phyloP scores from a whole-genome alignment of 108 stramenopile species.

The Skeletonema costatum region DNA sequence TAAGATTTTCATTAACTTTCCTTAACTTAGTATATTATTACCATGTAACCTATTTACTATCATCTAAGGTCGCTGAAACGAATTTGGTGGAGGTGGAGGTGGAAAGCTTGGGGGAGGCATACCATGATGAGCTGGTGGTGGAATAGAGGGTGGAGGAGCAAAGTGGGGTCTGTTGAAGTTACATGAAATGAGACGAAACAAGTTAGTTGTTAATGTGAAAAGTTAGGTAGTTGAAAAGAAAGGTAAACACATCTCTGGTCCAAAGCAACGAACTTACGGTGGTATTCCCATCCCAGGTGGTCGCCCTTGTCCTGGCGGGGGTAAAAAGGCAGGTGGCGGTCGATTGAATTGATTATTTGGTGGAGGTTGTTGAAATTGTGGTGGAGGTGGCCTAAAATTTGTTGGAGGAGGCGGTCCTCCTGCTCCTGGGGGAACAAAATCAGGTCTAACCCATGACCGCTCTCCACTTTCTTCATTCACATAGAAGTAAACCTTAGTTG shows the following conservation, averaged over 20 bases:
- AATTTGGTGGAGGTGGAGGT: slow-evolving; percentile 8
- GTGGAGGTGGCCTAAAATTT: slow-evolving; percentile 27
- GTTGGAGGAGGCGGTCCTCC: slow-evolving; percentile 26
- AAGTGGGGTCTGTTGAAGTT: background rate
- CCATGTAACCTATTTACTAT: background rate
- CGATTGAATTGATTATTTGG: slow-evolving; percentile 21
- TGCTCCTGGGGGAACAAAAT: slow-evolving; percentile 83
- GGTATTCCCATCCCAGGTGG: slow-evolving; percentile 10
- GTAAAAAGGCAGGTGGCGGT: slow-evolving; percentile 13
- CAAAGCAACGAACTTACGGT: background rate
- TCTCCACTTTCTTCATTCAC: slow-evolving; percentile 64
- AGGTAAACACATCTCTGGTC: background rate
- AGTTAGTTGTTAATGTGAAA: background rate
- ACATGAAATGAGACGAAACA: background rate
- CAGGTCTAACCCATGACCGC: slow-evolving; percentile 86
- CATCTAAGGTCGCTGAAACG: slow-evolving; percentile 10
- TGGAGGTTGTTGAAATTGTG: slow-evolving; percentile 33
- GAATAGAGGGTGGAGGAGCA: slow-evolving; percentile 14
- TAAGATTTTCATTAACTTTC: background rate
- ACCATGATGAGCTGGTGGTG: background rate
- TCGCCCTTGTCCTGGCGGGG: slow-evolving; percentile 4
- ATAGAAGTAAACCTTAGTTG: slow-evolving; percentile 71
- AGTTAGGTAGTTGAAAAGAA: background rate
- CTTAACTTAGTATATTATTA: background rate
- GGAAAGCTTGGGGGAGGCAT: slow-evolving; percentile 25